These are phyloP conservation scores for Yamadazyma oceani DNA, from an alignment of 1,139 yeast genomes.

Conservation along the genomic window DNA sequence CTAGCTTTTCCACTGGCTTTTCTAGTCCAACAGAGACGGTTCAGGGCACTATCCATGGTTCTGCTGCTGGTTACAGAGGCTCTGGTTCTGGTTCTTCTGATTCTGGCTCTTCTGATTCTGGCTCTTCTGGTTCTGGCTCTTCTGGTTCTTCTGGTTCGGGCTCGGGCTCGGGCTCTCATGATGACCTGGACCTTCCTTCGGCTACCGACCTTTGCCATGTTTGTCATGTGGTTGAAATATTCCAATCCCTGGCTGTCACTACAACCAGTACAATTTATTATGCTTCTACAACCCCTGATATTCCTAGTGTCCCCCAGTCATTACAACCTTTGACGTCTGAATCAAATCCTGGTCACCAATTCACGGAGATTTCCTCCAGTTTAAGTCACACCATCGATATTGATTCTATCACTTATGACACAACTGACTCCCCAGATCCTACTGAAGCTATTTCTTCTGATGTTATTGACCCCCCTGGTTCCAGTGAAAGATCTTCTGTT, in stretches of 20 bases:
- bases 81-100: no score
- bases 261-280: constrained; percentile 4
- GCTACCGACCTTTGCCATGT: constrained; percentile 6
- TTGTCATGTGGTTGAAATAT: constrained; percentile 8
- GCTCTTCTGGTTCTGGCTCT: neutral
- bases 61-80: neutral
- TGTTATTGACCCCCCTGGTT: neutral
- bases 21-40: neutral
- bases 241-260: constrained; percentile 2
- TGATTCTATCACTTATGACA: neutral
- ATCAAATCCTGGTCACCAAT: constrained; percentile 8
- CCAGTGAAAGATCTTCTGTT: neutral
- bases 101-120: no score
- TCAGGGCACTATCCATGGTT: neutral
- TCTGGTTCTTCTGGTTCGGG: neutral
- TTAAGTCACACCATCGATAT: constrained; percentile 1
- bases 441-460: neutral
- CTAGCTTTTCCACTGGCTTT: neutral
- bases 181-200: neutral
- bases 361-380: constrained; percentile 3
- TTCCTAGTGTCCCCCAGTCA: constrained; percentile 5
- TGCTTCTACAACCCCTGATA: constrained; percentile 3
- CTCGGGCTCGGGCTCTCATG: constrained; percentile 2
- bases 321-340: constrained; percentile 5
- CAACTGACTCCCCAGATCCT: constrained; percentile 1